Conservation (phyloP, 2,329 filamentous ascomycete genomes). For the Calonectria naviculata region DNA sequence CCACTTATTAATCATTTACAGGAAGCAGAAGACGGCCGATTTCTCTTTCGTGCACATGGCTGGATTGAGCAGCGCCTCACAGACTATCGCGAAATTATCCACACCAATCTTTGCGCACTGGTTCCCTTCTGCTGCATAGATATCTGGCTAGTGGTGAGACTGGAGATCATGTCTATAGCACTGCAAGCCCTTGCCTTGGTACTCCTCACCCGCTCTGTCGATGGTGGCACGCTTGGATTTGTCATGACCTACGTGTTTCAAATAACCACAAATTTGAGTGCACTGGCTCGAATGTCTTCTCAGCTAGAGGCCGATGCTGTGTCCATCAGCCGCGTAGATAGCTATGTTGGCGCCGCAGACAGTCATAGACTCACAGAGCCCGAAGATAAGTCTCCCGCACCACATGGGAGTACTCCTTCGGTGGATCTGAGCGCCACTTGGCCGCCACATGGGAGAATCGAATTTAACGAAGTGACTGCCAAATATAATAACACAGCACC, state of each 20-base stretch:
- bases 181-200: neutral
- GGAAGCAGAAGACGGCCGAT: neutral
- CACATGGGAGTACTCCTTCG: neutral
- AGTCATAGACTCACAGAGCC: neutral
- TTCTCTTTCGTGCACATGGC: neutral
- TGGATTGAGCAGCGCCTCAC: neutral
- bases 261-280: neutral
- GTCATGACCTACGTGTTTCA: constrained; percentile 7
- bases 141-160: neutral
- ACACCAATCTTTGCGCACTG: neutral
- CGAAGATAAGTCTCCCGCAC: neutral
- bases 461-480: constrained; percentile 36
- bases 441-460: neutral
- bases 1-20: neutral
- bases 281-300: neutral
- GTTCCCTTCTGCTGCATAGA: neutral
- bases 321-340: neutral
- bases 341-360: neutral
- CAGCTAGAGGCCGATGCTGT: neutral
- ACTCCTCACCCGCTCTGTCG: neutral
- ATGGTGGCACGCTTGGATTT: neutral
- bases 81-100: neutral
- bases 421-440: neutral
- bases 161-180: neutral
- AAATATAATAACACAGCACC: neutral